phyloP scores from a whole-genome alignment of 2,329 filamentous ascomycete species.

The Aspergillus tubingensis region DNA sequence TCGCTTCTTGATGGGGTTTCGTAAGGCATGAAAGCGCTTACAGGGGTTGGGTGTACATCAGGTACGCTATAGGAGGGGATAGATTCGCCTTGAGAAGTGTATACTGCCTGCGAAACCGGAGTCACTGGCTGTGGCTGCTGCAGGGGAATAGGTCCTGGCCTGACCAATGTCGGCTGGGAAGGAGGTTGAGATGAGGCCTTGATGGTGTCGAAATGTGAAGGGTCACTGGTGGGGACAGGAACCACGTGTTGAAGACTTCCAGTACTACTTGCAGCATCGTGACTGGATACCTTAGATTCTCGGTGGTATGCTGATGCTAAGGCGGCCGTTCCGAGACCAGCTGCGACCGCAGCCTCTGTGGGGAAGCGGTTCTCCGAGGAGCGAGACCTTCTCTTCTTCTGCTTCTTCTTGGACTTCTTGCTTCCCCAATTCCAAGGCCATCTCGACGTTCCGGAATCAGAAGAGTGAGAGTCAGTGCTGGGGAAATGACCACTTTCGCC shows the following conservation, averaged over 20 bases:
- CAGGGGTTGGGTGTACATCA: slow-evolving; percentile 34
- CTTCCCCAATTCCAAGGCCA: slow-evolving; percentile 65
- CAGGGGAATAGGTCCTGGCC: slow-evolving; percentile 67
- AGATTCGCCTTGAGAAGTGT: slow-evolving; percentile 50
- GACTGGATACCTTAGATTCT: slow-evolving; percentile 22
- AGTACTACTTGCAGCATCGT: slow-evolving; percentile 41
- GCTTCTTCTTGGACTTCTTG: slow-evolving; percentile 34
- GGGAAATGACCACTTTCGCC: slow-evolving; percentile 51
- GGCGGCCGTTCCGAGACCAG: slow-evolving; percentile 46
- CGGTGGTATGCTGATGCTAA: slow-evolving; percentile 41
- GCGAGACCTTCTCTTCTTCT: slow-evolving; percentile 21
- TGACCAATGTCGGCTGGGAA: slow-evolving; percentile 36
- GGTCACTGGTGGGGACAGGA: slow-evolving; percentile 67
- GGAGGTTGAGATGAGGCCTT: slow-evolving; percentile 29
- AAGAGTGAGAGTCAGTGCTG: slow-evolving; percentile 56
- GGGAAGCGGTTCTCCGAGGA: slow-evolving; percentile 24
- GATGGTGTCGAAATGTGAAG: slow-evolving; percentile 61
- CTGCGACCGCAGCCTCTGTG: slow-evolving; percentile 41
- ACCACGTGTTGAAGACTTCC: slow-evolving; percentile 61
- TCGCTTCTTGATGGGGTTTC: slow-evolving; percentile 19
- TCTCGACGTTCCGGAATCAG: slow-evolving; percentile 57
- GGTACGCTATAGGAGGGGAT: slow-evolving; percentile 46
- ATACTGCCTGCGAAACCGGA: slow-evolving; percentile 70
- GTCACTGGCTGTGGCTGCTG: slow-evolving; percentile 81
- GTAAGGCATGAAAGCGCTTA: slow-evolving; percentile 20